phyloP scores from a whole-genome alignment of 1,139 yeast species.

The Kluyveromyces marxianus region DNA sequence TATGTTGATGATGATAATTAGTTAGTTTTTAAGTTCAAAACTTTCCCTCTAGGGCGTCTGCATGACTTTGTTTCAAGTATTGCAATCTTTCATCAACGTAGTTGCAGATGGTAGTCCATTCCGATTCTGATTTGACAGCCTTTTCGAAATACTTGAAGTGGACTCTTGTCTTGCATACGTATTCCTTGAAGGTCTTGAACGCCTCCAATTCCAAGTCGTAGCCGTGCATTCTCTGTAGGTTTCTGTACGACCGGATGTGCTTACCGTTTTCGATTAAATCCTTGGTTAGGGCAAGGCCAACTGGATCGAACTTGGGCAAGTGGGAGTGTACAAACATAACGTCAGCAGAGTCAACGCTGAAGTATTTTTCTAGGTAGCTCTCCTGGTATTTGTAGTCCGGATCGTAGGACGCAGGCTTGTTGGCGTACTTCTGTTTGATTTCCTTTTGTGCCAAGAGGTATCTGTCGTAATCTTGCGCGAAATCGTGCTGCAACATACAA shows the following conservation, averaged over 20 bases:
- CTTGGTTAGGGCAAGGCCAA: constrained; percentile 16
- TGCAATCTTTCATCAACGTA: constrained; percentile 20
- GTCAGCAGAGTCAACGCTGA: constrained; percentile 15
- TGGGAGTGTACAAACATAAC: constrained; percentile 29
- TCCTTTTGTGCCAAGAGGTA: constrained; percentile 17
- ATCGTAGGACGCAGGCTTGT: constrained; percentile 14
- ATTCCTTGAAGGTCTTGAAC: constrained; percentile 22
- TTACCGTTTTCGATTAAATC: constrained; percentile 23
- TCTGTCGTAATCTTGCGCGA: constrained; percentile 23
- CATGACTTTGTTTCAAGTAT: constrained; percentile 19
- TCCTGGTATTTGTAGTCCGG: constrained; percentile 18
- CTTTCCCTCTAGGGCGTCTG: constrained; percentile 10
- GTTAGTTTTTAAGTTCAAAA: background rate
- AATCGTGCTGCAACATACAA: constrained; percentile 30
- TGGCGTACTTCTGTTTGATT: constrained; percentile 11
- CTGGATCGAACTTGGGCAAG: constrained; percentile 29
- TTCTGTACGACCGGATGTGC: constrained; percentile 26
- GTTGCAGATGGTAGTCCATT: constrained; percentile 19
- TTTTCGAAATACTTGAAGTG: constrained; percentile 23
- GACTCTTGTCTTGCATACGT: constrained; percentile 19
- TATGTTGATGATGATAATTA: too few relatives aligned
- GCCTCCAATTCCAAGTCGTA: constrained; percentile 28
- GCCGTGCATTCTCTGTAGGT: constrained; percentile 18
- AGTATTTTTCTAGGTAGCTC: constrained; percentile 14
- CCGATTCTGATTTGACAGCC: constrained; percentile 10